A percentile compares a stretch with the other conserved stretches of the same genome.
Evolutionary conservation across 225 moss, liverwort and hornwort species (phyloP).

Genomic region (Pseudisothecium myosuroides): DNA sequence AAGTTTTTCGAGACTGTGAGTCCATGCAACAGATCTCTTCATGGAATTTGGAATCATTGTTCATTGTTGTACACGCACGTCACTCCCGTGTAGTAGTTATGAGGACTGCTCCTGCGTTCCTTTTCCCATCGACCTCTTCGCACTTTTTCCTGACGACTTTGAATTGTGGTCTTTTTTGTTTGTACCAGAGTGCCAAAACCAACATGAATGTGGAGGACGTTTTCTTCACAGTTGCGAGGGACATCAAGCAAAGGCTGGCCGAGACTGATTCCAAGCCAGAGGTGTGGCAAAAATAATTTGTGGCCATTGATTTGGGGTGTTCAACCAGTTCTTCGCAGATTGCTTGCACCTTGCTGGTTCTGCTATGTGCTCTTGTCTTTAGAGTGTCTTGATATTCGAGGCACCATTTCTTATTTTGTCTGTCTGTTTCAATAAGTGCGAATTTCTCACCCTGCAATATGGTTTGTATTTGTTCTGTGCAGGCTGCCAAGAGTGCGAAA

Average conservation of each 20-base stretch:
- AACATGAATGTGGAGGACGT: conserved; percentile 98
- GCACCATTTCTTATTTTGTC: background rate
- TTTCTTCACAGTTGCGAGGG: conserved; percentile 88
- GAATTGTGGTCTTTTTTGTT: background rate
- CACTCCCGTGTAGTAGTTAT: background rate
- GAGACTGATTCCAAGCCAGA: conserved; percentile 94
- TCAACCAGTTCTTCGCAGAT: background rate
- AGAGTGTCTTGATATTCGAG: background rate
- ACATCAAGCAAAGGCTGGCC: conserved; percentile 99
- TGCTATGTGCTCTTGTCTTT: background rate
- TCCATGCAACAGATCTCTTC: background rate
- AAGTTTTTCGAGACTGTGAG: conserved; percentile 98
- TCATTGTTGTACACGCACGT: background rate
- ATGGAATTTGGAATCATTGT: background rate
- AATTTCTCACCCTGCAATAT: background rate
- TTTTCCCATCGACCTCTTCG: background rate
- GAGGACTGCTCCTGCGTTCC: background rate
- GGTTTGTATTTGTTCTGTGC: background rate
- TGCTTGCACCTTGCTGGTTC: background rate
- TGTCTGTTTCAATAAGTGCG: background rate
- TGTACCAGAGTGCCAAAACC: conserved; percentile 85
- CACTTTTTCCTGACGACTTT: background rate
- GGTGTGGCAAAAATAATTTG: conserved; percentile 12
- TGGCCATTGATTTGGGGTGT: background rate
- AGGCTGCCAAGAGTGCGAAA: conserved; percentile 60